These are phyloP conservation scores for Closterium sp. DNA, from an alignment of 139 green algal species.

Conservation along the genomic window DNA sequence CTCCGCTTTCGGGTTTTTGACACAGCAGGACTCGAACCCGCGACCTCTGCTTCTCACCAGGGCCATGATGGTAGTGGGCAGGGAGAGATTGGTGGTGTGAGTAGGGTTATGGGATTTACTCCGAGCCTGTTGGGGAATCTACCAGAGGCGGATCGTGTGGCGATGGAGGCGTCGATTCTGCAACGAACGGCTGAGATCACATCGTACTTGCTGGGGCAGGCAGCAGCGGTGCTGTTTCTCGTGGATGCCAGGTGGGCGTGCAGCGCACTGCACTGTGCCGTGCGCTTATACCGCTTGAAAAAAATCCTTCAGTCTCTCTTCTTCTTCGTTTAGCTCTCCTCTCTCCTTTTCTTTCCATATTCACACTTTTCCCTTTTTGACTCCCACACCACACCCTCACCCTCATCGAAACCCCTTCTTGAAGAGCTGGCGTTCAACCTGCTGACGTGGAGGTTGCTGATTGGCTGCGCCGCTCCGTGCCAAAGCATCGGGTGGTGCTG, in stretches of 20 bases:
- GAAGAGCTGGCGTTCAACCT: conserved; percentile 31
- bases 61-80: background rate
- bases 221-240: conserved; percentile 57
- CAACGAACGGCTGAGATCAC: conserved; percentile 1
- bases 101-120: background rate
- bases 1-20: conserved; percentile 80
- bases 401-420: background rate
- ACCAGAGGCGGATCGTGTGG: background rate
- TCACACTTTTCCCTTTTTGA: background rate
- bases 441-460: conserved; percentile 68
- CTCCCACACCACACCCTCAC: background rate
- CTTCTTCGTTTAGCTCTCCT: too few species aligned
- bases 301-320: background rate
- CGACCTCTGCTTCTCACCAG: background rate
- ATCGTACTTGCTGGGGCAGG: background rate
- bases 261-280: background rate
- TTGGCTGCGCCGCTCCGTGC: conserved; percentile 66
- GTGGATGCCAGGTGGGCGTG: conserved; percentile 19
- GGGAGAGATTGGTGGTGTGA: background rate
- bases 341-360: too few species aligned
- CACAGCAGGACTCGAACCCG: conserved; percentile 85
- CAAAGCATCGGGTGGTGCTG: conserved; percentile 49
- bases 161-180: conserved; percentile 3
- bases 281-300: background rate
- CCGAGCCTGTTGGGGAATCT: background rate